Base-by-base conservation (phyloP, 2,329 filamentous ascomycete genomes). In the Arachnopeziza araneosa region DNA sequence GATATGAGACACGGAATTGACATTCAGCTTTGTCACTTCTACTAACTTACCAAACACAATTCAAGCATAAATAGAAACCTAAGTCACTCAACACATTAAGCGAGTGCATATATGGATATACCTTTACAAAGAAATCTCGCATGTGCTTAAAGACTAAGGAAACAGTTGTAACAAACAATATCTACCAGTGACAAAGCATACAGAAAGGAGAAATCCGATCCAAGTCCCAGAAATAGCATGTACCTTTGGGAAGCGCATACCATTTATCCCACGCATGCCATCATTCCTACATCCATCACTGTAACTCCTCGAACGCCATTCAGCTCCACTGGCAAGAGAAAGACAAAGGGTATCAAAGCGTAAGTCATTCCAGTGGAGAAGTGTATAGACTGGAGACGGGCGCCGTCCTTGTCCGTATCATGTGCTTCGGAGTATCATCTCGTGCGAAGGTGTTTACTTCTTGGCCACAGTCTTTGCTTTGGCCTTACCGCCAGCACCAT, bases 251-350 rank as follows among this genome's bases (percentile, higher is more conserved):
- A 24, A 56, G 59, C 53, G 49, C 60, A 61, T 59, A 58, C 58
- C 63, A 59, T 56, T 62, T 44, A 36, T 26, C 57, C 58, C 51
- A n/a, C n/a, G 22, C 50, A 10, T 56, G 6, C 22, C 55, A 57
- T 59, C 51, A 55, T 59, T 51, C 55, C 52, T 32, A 58, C 26
- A 44, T 44, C 36, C 36, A 19, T 55, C 57, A 53, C 53, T 36
- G n/a, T 26, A 66, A 66, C 64, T 63, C 64, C 66, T 66, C 58
- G 44, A 67, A 67, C 66, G 64, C 66, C 66, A 58, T 56, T 57
- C 55, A 48, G 58, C 60, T 61, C 60, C 60, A 60, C 36, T 36
- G 26, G 60, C 36, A 44, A 44, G 36, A 44, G 17, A 19, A 44
- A 19, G 17, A 63, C 60, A 67, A 64, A 57, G 62, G 61, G 62